phyloP scores from a whole-genome alignment of 495 filamentous ascomycete genomes.

The Penicillium lagena region DNA sequence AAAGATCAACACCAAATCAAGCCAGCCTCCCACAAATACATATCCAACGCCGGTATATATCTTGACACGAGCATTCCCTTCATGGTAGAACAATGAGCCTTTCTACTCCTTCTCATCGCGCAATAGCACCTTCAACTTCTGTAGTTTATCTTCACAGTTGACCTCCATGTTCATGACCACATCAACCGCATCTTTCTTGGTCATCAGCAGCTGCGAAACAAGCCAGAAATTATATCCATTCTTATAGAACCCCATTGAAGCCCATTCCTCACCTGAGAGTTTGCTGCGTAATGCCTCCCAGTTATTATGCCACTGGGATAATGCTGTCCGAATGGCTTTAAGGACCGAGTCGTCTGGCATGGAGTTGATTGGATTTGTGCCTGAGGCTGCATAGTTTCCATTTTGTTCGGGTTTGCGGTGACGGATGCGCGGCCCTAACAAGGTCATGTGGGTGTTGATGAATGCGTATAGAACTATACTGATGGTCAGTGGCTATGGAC shows the following conservation, averaged over 20 bases:
- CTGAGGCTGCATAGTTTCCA: too few species aligned
- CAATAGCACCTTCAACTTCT: constrained; percentile 38
- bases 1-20: too few species aligned
- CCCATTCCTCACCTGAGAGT: constrained; percentile 31
- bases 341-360: constrained; percentile 32
- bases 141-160: constrained; percentile 41
- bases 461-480: constrained; percentile 34
- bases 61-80: too few species aligned
- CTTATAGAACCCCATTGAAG: constrained; percentile 39
- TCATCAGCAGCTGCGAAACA: constrained; percentile 38
- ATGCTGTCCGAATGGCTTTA: constrained; percentile 23
- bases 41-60: too few species aligned
- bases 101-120: constrained; percentile 31
- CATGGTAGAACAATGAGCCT: background rate
- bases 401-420: too few species aligned
- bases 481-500: background rate
- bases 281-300: constrained; percentile 29
- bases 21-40: too few species aligned
- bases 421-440: constrained; percentile 24
- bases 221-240: constrained; percentile 43
- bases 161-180: constrained; percentile 44
- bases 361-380: constrained; percentile 1
- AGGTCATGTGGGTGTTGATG: constrained; percentile 40
- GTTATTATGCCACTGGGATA: constrained; percentile 32
- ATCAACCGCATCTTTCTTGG: constrained; percentile 41